Percentiles rank a stretch among this genome's conserved stretches.
Conservation (phyloP, 2,329 filamentous ascomycete species). For the Trichoderma sp. region DNA sequence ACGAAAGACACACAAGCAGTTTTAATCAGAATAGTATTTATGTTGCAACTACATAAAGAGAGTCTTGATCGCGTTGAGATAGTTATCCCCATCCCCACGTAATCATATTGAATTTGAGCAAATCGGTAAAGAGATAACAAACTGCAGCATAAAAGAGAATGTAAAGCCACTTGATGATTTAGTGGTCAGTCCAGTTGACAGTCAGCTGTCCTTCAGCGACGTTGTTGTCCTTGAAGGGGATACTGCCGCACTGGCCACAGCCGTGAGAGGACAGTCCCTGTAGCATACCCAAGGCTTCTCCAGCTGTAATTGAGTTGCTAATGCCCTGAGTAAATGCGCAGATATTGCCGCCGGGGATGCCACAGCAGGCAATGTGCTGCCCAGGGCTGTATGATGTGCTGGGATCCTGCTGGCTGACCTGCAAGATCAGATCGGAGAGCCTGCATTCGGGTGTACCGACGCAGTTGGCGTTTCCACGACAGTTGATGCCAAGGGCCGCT, state of each 20-base stretch:
- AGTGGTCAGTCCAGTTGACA: conserved; percentile 16
- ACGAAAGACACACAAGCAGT: not conserved
- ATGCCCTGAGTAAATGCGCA: conserved; percentile 20
- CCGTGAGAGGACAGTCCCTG: conserved; percentile 12
- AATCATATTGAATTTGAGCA: not conserved
- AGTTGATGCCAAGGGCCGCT: conserved; percentile 22
- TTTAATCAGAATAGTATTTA: not conserved
- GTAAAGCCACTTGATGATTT: not conserved
- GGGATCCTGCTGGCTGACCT: conserved; percentile 16
- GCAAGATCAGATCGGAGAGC: conserved; percentile 23
- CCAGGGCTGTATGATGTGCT: conserved; percentile 14
- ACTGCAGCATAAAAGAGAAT: not conserved
- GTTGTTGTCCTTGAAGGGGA: conserved; percentile 25
- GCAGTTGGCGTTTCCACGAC: conserved; percentile 21
- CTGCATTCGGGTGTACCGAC: conserved; percentile 20
- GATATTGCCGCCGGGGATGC: conserved; percentile 21
- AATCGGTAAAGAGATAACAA: not conserved
- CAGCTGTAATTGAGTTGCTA: conserved; percentile 18
- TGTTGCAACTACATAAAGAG: not conserved
- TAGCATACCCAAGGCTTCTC: conserved; percentile 20
- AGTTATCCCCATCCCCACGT: not conserved
- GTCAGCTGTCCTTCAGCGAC: conserved; percentile 20
- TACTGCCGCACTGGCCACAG: conserved; percentile 22
- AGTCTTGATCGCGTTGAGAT: not conserved
- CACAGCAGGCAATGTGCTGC: conserved; percentile 23